Base-by-base conservation (phyloP, 768 basidiomycete species). In the Boletus speciosus region DNA sequence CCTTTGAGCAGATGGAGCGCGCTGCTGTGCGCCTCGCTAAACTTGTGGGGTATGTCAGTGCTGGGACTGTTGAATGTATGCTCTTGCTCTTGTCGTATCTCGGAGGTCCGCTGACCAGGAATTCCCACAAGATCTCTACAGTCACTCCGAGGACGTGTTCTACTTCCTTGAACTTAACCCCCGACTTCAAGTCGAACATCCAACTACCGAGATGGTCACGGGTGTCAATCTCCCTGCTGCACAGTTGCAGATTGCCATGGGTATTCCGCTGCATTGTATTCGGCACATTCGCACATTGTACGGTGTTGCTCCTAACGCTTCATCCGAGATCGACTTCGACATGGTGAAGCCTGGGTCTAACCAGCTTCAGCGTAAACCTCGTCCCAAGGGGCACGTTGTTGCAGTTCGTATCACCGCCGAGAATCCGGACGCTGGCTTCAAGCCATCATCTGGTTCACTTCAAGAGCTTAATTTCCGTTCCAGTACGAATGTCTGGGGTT, bases 381-480 rank as follows among this genome's bases (percentile, higher is more conserved):
- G 83, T 29, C 97, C 97, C 48, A 98, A 98, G 73, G 97, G 97
- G 32, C 97, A 99, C 68, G 97, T 98, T 60, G 90, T 99, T 61
- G 97, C 97, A 39, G 97, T 98, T 61, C 95, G 97, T 66, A 98
- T 99, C 71, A 99, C 97, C 6, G 96, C 95, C 32, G 97, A 99
- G 75, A 99, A 99, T 71, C 97, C 97, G 25, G 97, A 99, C 66
- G 97, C 97, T 10, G 97, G 97, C 5, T 99, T 99, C 81, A 99
- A 99, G 73, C 97, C 97, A 1, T 98, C 97, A 2, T 95, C 93
- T 3, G 97, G 97, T 59, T 88, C 90, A 37, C 78, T 99, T 15
- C 97, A 98, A 71, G 97, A 98, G 68, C 90, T 99, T 62, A 99
- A 98, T 74, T 99, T 99, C 86, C 88, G 97, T 54, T 98, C 95